Evolutionary conservation across 352 stramenopile species (phyloP), one percentile per base, ranked within the genome.

Genomic region (Pythium rhizo-oryzae): DNA sequence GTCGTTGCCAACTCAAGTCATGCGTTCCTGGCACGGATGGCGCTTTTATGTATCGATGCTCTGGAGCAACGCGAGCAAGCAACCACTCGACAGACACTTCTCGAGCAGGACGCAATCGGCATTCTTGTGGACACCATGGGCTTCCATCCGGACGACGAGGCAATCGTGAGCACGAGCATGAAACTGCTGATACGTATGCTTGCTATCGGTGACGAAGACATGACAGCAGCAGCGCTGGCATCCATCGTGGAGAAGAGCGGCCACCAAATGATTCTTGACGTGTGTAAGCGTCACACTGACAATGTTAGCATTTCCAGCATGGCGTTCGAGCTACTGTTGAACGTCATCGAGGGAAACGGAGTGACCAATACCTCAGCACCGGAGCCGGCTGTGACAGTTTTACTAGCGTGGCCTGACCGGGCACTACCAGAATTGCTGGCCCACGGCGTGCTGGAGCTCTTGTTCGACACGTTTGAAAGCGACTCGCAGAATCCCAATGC

Each of bases 401-500:
- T 30, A 0, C 23, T 18, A 0, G 9, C 43, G 0, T 66, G 18
- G 18, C 65, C 54, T n/a, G 51, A 62, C 19, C 50, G 35, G 1
- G 59, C 43, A 24, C 25, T 53, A 1, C 37, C 37, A 1, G 66
- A 59, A 2, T 18, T 72, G 8, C 23, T 72, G 11, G 30, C 50
- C 11, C 13, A 59, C 16, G 60, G 43, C 9, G 33, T 68, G 15
- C 9, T 73, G 5, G 33, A 41, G 8, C 21, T 72, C 2, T 13
- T 72, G 9, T 66, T 72, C 16, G 59, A 67, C 39, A 41, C 59
- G 15, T 72, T 72, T 37, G 46, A 65, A 25, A 68, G 25, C 35
- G 60, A 41, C 18, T 25, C 39, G 9, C 15, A n/a, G 9, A 44
- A 21, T 33, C 8, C 18, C 8, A 53, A 73, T 13, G 25, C 59